phyloP scores from a whole-genome alignment of 2,329 filamentous ascomycete species.

The Pseudocercospora eumusae region DNA sequence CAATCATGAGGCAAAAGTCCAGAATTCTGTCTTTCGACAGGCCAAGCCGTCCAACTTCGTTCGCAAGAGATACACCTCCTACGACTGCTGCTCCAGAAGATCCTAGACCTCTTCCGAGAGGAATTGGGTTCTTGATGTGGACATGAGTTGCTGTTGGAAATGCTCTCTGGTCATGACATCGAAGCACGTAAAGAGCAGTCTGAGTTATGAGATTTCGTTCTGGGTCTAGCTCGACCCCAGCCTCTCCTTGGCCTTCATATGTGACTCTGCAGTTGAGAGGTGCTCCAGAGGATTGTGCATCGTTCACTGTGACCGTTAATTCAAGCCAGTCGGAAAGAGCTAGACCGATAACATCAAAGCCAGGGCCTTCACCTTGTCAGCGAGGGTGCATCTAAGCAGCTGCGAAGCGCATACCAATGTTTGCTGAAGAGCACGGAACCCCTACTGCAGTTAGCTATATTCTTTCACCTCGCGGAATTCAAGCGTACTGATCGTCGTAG shows the following conservation, averaged over 20 bases:
- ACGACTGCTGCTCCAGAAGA: slow-evolving; percentile 95
- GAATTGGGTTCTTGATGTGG: slow-evolving; percentile 94
- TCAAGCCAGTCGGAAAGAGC: slow-evolving; percentile 93
- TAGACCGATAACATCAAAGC: slow-evolving; percentile 96
- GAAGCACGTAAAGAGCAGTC: slow-evolving; percentile 89
- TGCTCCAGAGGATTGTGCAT: slow-evolving; percentile 55
- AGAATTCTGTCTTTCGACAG: slow-evolving; percentile 80
- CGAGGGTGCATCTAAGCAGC: slow-evolving; percentile 1
- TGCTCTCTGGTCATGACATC: slow-evolving; percentile 81
- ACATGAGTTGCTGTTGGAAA: slow-evolving; percentile 88
- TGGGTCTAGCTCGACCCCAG: slow-evolving; percentile 78
- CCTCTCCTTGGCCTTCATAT: slow-evolving; percentile 81
- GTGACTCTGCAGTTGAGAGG: slow-evolving; percentile 85
- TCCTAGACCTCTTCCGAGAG: slow-evolving; percentile 87
- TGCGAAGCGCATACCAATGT: slow-evolving; percentile 64
- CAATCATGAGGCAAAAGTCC: slow-evolving; percentile 96
- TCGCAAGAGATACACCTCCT: slow-evolving; percentile 88
- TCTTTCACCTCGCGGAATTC: neutral
- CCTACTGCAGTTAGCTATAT: slow-evolving; percentile 22
- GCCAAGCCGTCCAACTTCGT: slow-evolving; percentile 78
- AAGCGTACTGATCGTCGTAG: slow-evolving; percentile 27
- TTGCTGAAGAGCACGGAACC: slow-evolving; percentile 92
- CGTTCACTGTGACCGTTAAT: slow-evolving; percentile 75
- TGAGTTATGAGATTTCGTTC: slow-evolving; percentile 90
- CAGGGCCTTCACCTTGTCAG: slow-evolving; percentile 59